These are phyloP conservation scores for Pyrenophora teres DNA, from an alignment of 2,329 filamentous ascomycete genomes.

Conservation along the genomic window DNA sequence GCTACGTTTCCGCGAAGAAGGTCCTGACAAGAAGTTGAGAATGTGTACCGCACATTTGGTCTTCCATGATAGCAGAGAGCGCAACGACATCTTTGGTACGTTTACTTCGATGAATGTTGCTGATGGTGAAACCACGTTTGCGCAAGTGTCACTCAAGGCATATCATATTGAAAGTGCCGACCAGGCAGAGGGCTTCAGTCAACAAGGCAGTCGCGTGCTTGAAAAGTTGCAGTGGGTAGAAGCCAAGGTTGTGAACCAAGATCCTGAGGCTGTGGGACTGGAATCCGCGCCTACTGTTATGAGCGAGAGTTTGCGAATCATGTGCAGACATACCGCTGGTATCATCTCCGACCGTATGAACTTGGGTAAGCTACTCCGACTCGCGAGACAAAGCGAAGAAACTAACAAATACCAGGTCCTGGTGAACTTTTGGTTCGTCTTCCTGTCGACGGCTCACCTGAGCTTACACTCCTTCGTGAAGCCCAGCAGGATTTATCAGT, in stretches of 20 bases:
- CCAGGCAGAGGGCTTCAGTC: slow-evolving; percentile 52
- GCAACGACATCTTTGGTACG: slow-evolving; percentile 71
- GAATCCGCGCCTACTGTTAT: slow-evolving; percentile 70
- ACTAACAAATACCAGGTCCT: slow-evolving; percentile 32
- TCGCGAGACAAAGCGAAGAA: not conserved
- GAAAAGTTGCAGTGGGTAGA: slow-evolving; percentile 65
- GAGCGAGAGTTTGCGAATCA: slow-evolving; percentile 74
- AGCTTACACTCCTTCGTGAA: slow-evolving; percentile 58
- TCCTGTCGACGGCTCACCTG: slow-evolving; percentile 46
- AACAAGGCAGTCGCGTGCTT: slow-evolving; percentile 48
- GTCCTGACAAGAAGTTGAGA: slow-evolving; percentile 52
- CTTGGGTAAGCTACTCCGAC: slow-evolving; percentile 54
- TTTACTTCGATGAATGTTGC: slow-evolving; percentile 73
- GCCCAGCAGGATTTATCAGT: slow-evolving; percentile 78
- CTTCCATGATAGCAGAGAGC: slow-evolving; percentile 74
- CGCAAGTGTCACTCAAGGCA: slow-evolving; percentile 68
- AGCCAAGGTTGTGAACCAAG: slow-evolving; percentile 73
- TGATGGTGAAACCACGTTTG: slow-evolving; percentile 70
- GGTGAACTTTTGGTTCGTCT: slow-evolving; percentile 55
- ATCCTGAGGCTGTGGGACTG: slow-evolving; percentile 59
- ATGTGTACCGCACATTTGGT: slow-evolving; percentile 73
- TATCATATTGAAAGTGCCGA: slow-evolving; percentile 67
- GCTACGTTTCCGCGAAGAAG: slow-evolving; percentile 67
- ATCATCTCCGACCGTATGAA: slow-evolving; percentile 85
- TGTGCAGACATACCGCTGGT: slow-evolving; percentile 76